Evolutionary conservation across 495 filamentous ascomycete species (phyloP).

Genomic region (Penicillium daleae): DNA sequence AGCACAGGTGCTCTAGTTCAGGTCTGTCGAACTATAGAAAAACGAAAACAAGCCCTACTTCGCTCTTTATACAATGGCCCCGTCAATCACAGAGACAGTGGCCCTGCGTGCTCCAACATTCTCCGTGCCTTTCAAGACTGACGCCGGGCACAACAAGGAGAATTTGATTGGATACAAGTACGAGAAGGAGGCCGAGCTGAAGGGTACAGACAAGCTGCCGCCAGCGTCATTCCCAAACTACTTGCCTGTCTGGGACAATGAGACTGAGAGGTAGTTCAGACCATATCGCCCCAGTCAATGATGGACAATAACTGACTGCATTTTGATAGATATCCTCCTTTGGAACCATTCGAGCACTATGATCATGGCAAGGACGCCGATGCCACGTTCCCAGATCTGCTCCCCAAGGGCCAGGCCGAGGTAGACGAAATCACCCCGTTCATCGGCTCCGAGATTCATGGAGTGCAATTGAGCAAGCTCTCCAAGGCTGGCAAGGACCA

Average conservation of each 20-base stretch:
- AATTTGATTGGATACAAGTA: slow-evolving; percentile 57
- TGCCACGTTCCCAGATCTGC: slow-evolving; percentile 54
- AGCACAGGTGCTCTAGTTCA: background rate
- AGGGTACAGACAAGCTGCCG: slow-evolving; percentile 49
- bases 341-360: slow-evolving; percentile 50
- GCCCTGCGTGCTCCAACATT: slow-evolving; percentile 38
- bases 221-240: slow-evolving; percentile 71
- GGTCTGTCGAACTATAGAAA: background rate
- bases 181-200: slow-evolving; percentile 44
- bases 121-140: slow-evolving; percentile 39
- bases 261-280: slow-evolving; percentile 40
- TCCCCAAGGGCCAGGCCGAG: slow-evolving; percentile 44
- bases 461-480: slow-evolving; percentile 59
- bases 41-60: background rate
- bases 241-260: slow-evolving; percentile 73
- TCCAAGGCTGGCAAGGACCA: slow-evolving; percentile 58
- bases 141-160: slow-evolving; percentile 65
- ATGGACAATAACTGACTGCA: background rate
- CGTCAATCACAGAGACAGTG: slow-evolving; percentile 54
- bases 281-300: background rate
- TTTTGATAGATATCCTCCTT: slow-evolving; percentile 43
- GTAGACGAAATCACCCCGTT: slow-evolving; percentile 56
- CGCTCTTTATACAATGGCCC: slow-evolving; percentile 51
- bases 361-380: slow-evolving; percentile 57
- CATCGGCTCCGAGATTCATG: slow-evolving; percentile 59